Conservation (phyloP, 2,329 filamentous ascomycete genomes). For the Xylariaceae sp. region DNA sequence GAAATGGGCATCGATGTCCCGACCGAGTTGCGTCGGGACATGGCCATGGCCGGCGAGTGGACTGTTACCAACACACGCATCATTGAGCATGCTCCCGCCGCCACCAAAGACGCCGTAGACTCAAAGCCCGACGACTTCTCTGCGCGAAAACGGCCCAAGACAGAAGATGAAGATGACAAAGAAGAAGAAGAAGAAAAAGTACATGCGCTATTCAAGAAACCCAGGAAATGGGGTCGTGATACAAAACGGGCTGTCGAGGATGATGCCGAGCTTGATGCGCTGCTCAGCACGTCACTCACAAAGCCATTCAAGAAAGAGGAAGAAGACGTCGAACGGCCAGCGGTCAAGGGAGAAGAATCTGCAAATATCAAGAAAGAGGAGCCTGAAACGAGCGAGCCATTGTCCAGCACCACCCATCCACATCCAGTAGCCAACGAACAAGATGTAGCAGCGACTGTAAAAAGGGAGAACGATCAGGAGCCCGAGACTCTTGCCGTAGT, state of each 20-base stretch:
- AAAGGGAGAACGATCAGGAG: constrained; percentile 41
- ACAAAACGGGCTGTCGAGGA: constrained; percentile 57
- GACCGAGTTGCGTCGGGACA: constrained; percentile 75
- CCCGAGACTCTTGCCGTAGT: constrained; percentile 58
- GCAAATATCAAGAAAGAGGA: constrained; percentile 52
- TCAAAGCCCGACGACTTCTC: constrained; percentile 51
- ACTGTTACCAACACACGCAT: constrained; percentile 71
- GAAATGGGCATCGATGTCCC: constrained; percentile 88
- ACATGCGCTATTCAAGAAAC: constrained; percentile 66
- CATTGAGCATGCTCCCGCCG: constrained; percentile 51
- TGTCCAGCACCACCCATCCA: not conserved
- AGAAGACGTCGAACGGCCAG: constrained; percentile 10
- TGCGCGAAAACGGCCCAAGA: constrained; percentile 61
- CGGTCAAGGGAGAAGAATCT: constrained; percentile 37
- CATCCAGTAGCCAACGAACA: constrained; percentile 6
- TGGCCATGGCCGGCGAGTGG: constrained; percentile 93
- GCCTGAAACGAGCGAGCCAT: constrained; percentile 33
- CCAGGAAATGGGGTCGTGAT: constrained; percentile 60
- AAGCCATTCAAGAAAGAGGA: constrained; percentile 41
- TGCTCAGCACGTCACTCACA: constrained; percentile 53
- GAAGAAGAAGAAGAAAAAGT: constrained; percentile 67
- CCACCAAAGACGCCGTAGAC: constrained; percentile 47
- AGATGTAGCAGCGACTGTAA: constrained; percentile 25
- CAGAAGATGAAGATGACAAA: constrained; percentile 31
- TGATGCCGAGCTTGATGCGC: constrained; percentile 66